These are phyloP conservation scores for Pythium insidiosum DNA, from an alignment of 352 stramenopile species.

Conservation along the genomic window DNA sequence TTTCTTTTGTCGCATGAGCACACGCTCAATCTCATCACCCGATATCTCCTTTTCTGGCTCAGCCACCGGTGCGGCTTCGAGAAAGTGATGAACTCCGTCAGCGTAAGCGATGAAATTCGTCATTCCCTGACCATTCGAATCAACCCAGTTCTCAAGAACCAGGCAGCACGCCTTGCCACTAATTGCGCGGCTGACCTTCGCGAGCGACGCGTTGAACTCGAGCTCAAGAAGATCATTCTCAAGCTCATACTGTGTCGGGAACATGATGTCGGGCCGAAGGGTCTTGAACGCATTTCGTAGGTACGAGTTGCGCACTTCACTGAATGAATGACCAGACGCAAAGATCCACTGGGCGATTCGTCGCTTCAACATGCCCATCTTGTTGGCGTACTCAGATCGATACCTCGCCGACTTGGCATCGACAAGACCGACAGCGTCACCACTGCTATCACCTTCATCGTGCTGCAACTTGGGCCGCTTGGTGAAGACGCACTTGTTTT, in stretches of 20 bases:
- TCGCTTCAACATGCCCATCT: constrained; percentile 53
- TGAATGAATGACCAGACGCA: constrained; percentile 41
- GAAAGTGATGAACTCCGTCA: constrained; percentile 29
- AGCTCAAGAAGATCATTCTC: constrained; percentile 56
- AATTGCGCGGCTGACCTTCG: constrained; percentile 33
- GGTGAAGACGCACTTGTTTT: constrained; percentile 37
- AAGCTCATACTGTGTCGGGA: constrained; percentile 47
- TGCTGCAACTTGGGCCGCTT: constrained; percentile 16
- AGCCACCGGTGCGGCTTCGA: constrained; percentile 21
- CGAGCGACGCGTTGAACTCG: constrained; percentile 33
- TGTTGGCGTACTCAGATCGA: constrained; percentile 27
- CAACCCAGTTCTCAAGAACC: constrained; percentile 45
- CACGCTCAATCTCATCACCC: constrained; percentile 35
- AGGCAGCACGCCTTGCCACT: constrained; percentile 42
- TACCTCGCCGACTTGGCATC: constrained; percentile 11
- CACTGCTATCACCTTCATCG: constrained; percentile 1
- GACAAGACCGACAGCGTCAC: constrained; percentile 1
- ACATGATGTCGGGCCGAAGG: constrained; percentile 26
- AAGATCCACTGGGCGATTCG: constrained; percentile 60
- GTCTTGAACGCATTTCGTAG: constrained; percentile 31
- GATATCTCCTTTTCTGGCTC: constrained; percentile 20
- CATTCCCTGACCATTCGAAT: constrained; percentile 26
- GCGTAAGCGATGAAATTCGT: constrained; percentile 35
- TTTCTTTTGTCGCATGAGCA: constrained; percentile 43
- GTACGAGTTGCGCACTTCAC: constrained; percentile 31